phyloP scores from a whole-genome alignment of 768 basidiomycete species.

The Suillus alpinus region DNA sequence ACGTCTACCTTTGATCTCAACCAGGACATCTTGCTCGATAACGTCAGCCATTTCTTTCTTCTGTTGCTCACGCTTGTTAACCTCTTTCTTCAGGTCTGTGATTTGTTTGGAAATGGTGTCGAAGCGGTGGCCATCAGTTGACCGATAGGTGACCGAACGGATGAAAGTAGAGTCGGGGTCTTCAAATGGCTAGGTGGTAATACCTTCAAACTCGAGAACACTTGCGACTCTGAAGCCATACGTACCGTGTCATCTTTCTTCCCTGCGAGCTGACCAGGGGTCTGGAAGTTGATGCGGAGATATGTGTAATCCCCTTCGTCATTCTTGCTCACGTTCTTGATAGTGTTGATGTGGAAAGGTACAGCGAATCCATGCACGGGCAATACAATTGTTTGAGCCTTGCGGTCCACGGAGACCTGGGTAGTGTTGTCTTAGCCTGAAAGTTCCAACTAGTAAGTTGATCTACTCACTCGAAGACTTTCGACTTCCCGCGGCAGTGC shows the following conservation, averaged over 20 bases:
- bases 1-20: slow-evolving; percentile 85
- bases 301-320: slow-evolving; percentile 96
- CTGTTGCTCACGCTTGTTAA: slow-evolving; percentile 95
- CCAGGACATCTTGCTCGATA: slow-evolving; percentile 86
- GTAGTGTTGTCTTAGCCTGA: not conserved
- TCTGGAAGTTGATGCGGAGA: slow-evolving; percentile 96
- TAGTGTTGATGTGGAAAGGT: slow-evolving; percentile 97
- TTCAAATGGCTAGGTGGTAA: slow-evolving; percentile 74
- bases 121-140: slow-evolving; percentile 85
- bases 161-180: slow-evolving; percentile 96
- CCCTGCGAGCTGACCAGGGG: slow-evolving; percentile 93
- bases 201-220: slow-evolving; percentile 2
- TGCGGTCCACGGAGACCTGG: slow-evolving; percentile 90
- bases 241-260: slow-evolving; percentile 97
- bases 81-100: slow-evolving; percentile 92
- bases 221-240: not conserved
- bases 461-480: slow-evolving; percentile 62
- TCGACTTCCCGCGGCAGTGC: slow-evolving; percentile 86
- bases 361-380: slow-evolving; percentile 96
- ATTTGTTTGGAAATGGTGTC: slow-evolving; percentile 88
- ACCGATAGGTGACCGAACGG: slow-evolving; percentile 92
- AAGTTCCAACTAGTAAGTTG: not conserved
- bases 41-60: slow-evolving; percentile 99
- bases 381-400: slow-evolving; percentile 83
- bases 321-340: slow-evolving; percentile 96